Conservation (phyloP, 2,329 filamentous ascomycete genomes). For the Penicillium olsonii region DNA sequence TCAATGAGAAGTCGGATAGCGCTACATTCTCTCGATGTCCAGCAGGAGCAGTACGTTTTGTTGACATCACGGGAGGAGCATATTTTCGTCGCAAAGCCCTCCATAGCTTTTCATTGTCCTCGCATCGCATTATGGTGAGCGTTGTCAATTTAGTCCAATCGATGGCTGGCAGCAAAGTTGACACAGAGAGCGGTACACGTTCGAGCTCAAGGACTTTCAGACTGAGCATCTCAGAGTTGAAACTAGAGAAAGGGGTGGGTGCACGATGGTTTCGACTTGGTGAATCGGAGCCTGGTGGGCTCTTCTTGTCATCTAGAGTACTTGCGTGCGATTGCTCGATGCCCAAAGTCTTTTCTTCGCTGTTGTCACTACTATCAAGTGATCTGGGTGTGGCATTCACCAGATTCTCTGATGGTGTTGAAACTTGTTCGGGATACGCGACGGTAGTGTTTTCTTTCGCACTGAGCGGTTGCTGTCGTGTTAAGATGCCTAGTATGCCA, state of each 20-base stretch:
- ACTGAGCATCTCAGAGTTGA: conserved; percentile 52
- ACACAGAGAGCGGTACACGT: conserved; percentile 70
- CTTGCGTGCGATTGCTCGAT: background rate
- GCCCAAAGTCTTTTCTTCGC: background rate
- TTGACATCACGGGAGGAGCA: conserved; percentile 42
- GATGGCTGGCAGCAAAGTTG: conserved; percentile 68
- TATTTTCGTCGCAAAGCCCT: conserved; percentile 67
- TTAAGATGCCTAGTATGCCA: conserved; percentile 36
- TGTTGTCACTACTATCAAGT: background rate
- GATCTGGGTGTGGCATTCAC: background rate
- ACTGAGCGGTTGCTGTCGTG: conserved; percentile 6
- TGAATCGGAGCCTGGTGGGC: background rate
- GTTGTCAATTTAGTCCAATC: conserved; percentile 74
- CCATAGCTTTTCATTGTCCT: conserved; percentile 74
- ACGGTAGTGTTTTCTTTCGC: conserved; percentile 6
- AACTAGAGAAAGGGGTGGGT: conserved; percentile 10
- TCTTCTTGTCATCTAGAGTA: background rate
- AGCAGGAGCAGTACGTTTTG: conserved; percentile 9
- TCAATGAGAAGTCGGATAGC: conserved; percentile 60
- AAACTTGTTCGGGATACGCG: background rate
- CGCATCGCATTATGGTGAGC: conserved; percentile 73
- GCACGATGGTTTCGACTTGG: conserved; percentile 3
- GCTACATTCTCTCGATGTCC: conserved; percentile 4
- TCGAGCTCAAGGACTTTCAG: conserved; percentile 76
- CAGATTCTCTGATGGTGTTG: background rate